A percentile compares a stretch with the other conserved stretches of the same genome.
Conservation (phyloP, 179 eudicot genomes). For the Beta macrorhiza region DNA sequence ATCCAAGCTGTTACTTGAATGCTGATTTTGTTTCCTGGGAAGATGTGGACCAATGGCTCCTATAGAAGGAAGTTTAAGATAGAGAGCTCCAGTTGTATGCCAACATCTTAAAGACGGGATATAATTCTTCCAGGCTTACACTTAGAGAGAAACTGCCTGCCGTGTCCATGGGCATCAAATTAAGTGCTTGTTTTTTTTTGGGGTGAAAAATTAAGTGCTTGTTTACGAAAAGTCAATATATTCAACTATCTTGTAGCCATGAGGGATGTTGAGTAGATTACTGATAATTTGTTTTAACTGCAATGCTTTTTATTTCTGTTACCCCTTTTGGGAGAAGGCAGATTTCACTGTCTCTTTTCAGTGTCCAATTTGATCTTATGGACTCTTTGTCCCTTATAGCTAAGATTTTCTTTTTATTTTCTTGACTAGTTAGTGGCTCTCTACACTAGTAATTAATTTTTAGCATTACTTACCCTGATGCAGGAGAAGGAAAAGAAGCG, state of each 20-base stretch:
- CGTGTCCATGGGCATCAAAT: neutral
- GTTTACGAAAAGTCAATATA: neutral
- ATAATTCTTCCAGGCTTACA: neutral
- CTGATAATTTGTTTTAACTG: neutral
- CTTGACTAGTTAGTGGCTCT: neutral
- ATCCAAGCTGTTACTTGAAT: neutral
- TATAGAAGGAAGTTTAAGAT: neutral
- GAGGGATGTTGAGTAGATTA: neutral
- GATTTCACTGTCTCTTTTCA: neutral
- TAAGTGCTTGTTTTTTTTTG: neutral
- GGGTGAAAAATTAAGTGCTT: neutral
- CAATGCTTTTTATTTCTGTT: neutral
- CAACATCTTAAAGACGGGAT: too few species aligned
- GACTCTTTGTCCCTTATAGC: neutral
- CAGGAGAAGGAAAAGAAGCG: slow-evolving; percentile 86
- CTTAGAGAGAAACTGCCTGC: neutral
- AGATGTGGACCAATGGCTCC: neutral
- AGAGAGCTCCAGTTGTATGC: neutral
- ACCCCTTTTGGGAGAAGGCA: neutral
- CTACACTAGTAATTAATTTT: neutral
- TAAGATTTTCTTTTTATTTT: neutral
- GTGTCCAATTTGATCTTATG: too few species aligned
- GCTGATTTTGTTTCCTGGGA: neutral
- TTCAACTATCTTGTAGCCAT: neutral
- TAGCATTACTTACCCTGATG: slow-evolving; percentile 15